A percentile compares a stretch with the other conserved stretches of the same genome.
Conservation (phyloP, 176 grass and related monocot species). For the Carex pumila region DNA sequence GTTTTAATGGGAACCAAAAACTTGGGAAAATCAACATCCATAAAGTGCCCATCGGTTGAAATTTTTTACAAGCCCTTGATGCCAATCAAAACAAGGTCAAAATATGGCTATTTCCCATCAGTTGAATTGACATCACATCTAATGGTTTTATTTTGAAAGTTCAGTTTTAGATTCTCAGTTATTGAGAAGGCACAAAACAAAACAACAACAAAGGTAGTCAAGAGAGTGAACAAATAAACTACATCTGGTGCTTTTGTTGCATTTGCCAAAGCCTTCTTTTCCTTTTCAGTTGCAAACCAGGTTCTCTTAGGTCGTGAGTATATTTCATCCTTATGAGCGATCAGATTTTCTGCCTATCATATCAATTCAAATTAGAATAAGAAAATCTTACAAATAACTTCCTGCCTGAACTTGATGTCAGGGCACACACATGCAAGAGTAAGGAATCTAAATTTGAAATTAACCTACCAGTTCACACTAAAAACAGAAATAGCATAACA, state of each 20-base stretch:
- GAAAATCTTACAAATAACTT: neutral
- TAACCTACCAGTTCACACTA: neutral
- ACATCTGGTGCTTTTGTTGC: slow-evolving; percentile 25
- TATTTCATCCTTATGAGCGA: slow-evolving; percentile 85
- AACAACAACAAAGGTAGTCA: slow-evolving; percentile 6
- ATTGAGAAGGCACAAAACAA: neutral
- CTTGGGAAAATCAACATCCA: neutral
- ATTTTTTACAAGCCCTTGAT: neutral
- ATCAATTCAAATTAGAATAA: slow-evolving; percentile 10
- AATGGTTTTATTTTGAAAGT: neutral
- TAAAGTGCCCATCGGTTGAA: neutral
- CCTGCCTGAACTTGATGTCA: neutral
- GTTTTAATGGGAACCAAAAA: neutral
- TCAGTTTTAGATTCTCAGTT: neutral
- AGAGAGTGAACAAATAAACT: slow-evolving; percentile 4
- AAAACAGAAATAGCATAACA: neutral
- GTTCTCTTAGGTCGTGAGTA: slow-evolving; percentile 87
- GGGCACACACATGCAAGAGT: neutral
- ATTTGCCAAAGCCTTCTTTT: slow-evolving; percentile 77
- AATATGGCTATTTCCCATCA: neutral
- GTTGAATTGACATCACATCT: neutral
- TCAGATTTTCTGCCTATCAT: slow-evolving; percentile 87
- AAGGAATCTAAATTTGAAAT: neutral
- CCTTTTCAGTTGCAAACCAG: slow-evolving; percentile 86
- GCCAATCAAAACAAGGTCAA: neutral